These are phyloP conservation scores for Carex scoparia DNA, from an alignment of 176 grass and related monocot genomes.

Conservation along the genomic window DNA sequence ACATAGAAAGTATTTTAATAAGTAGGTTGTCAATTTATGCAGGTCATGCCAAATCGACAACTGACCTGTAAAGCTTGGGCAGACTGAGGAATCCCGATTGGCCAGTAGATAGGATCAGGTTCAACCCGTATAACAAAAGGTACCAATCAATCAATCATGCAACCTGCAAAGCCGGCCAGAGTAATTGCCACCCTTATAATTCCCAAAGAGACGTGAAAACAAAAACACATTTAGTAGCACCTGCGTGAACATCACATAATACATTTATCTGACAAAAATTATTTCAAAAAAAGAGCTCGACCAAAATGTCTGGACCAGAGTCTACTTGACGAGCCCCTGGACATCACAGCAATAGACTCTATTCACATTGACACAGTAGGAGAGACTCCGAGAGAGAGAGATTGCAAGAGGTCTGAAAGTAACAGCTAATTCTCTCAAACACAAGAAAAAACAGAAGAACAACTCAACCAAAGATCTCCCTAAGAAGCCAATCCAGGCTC, in stretches of 20 bases:
- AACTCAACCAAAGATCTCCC: conserved; percentile 65
- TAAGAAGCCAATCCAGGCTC: conserved; percentile 69
- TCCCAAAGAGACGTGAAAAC: background rate
- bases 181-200: background rate
- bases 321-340: background rate
- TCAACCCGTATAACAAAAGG: background rate
- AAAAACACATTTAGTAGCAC: background rate
- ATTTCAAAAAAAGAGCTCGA: background rate
- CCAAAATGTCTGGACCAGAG: background rate
- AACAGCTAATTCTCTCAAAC: background rate
- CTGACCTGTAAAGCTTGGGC: background rate
- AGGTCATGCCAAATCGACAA: background rate
- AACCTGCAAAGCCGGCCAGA: background rate
- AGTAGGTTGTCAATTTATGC: background rate
- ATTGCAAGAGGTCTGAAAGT: background rate
- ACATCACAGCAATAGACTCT: background rate
- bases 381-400: background rate
- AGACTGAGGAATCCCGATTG: background rate
- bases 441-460: background rate
- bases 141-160: background rate
- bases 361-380: background rate
- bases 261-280: conserved; percentile 8
- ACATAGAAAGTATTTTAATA: background rate
- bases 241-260: background rate
- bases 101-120: background rate